Percentiles rank a stretch among this genome's conserved stretches.
Conservation (phyloP, 768 basidiomycete genomes). For the Boletus barrowsii region DNA sequence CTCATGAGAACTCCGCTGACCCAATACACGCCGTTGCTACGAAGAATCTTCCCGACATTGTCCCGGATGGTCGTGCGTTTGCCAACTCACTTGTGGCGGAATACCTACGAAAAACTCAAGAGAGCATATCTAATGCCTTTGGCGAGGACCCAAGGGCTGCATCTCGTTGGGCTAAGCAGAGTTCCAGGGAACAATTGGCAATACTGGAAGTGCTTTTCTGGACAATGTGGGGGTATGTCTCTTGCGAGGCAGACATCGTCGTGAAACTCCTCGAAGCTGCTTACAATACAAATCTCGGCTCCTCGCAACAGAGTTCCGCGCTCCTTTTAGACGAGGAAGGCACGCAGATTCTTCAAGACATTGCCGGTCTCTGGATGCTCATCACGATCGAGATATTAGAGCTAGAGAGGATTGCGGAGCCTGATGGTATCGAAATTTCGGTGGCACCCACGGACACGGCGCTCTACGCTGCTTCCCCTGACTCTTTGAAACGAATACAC, state of each 20-base stretch:
- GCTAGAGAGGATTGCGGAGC: slow-evolving; percentile 65
- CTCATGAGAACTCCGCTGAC: slow-evolving; percentile 56
- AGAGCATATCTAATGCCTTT: slow-evolving; percentile 43
- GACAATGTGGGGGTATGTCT: slow-evolving; percentile 75
- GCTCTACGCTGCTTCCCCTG: slow-evolving; percentile 60
- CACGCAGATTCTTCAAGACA: slow-evolving; percentile 59
- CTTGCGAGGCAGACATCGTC: slow-evolving; percentile 64
- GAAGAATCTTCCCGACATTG: slow-evolving; percentile 53
- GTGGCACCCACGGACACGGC: slow-evolving; percentile 45
- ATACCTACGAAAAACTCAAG: slow-evolving; percentile 52
- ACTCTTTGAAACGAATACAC: slow-evolving; percentile 64
- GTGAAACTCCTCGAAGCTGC: slow-evolving; percentile 62
- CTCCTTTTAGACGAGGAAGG: slow-evolving; percentile 77
- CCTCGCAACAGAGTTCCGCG: slow-evolving; percentile 56
- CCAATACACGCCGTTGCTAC: slow-evolving; percentile 52
- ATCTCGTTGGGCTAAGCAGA: slow-evolving; percentile 72
- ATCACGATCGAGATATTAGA: slow-evolving; percentile 78
- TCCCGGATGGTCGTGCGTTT: slow-evolving; percentile 66
- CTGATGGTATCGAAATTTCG: slow-evolving; percentile 48
- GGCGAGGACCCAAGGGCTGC: slow-evolving; percentile 54
- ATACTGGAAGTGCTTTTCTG: slow-evolving; percentile 87
- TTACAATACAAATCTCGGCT: slow-evolving; percentile 63
- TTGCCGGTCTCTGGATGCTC: slow-evolving; percentile 73
- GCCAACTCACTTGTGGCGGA: slow-evolving; percentile 56
- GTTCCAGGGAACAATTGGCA: slow-evolving; percentile 71